Conservation (phyloP, 164 flowering plant species). For the Akebia trifoliata region DNA sequence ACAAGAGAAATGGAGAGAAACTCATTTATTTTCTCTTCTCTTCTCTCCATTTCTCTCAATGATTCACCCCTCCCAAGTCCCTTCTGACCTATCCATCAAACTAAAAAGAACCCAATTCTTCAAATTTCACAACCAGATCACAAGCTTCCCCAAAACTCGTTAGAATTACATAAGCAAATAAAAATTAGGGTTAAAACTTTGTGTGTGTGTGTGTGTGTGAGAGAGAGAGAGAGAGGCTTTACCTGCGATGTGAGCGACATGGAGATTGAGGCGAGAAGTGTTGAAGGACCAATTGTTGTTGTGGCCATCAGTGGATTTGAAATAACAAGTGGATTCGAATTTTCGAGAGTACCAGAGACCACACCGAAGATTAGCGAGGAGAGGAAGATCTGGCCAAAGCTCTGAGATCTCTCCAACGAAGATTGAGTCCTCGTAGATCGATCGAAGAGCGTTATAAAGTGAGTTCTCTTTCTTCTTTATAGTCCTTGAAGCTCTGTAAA, state of each 20-base stretch:
- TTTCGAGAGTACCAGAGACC: conserved; percentile 81
- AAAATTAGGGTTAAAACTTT: neutral
- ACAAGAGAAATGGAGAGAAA: too few relatives aligned
- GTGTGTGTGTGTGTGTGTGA: too few relatives aligned
- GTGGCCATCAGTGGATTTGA: conserved; percentile 98
- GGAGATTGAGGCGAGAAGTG: conserved; percentile 89
- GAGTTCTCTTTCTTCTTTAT: conserved; percentile 62
- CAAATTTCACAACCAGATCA: too few relatives aligned
- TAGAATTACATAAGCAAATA: too few relatives aligned
- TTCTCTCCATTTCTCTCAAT: too few relatives aligned
- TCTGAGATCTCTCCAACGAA: conserved; percentile 78
- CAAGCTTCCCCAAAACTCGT: too few relatives aligned
- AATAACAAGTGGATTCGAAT: conserved; percentile 76
- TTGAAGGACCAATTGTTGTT: conserved; percentile 79
- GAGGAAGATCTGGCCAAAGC: conserved; percentile 80
- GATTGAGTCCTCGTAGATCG: conserved; percentile 85
- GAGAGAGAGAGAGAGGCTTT: neutral
- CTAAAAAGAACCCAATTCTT: too few relatives aligned
- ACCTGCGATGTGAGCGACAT: conserved; percentile 79
- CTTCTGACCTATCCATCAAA: too few relatives aligned
- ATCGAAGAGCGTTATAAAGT: conserved; percentile 75
- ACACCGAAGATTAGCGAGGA: conserved; percentile 87
- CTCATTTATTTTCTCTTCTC: too few relatives aligned
- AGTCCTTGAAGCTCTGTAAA: conserved; percentile 67
- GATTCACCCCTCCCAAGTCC: too few relatives aligned